These are phyloP conservation scores for Lactarius trivialis DNA, from an alignment of 768 basidiomycete species.

Conservation along the genomic window DNA sequence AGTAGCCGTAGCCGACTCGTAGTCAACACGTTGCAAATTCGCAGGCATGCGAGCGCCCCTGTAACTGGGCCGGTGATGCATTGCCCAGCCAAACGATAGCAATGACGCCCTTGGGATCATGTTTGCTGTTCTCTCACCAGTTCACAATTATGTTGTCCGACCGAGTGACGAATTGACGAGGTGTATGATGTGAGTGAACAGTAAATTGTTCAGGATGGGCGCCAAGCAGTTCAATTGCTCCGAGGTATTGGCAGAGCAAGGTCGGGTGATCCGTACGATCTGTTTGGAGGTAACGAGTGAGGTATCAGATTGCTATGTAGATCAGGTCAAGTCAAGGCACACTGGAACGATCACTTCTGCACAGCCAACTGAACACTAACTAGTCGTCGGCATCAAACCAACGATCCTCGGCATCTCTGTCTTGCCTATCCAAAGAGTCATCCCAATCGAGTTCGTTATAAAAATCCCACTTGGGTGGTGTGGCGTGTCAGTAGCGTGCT, in stretches of 20 bases:
- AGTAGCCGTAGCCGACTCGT: neutral
- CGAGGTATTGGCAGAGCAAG: neutral
- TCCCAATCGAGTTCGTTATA: slow-evolving; percentile 74
- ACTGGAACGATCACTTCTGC: neutral
- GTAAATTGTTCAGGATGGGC: neutral
- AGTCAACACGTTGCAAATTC: neutral
- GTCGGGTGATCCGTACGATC: neutral
- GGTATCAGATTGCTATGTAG: slow-evolving; percentile 3
- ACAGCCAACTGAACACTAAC: neutral
- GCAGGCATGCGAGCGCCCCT: neutral
- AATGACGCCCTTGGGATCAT: neutral
- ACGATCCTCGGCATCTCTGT: slow-evolving; percentile 55
- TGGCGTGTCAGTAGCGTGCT: slow-evolving; percentile 1
- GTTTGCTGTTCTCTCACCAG: neutral
- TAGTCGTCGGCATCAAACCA: slow-evolving; percentile 69
- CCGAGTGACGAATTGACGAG: neutral
- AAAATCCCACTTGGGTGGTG: slow-evolving; percentile 46
- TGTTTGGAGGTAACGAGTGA: neutral
- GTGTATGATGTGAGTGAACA: neutral
- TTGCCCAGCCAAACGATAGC: neutral
- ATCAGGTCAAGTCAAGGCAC: neutral
- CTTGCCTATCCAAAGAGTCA: slow-evolving; percentile 57
- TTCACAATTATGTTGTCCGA: neutral
- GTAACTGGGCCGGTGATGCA: neutral
- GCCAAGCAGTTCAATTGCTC: slow-evolving; percentile 4